Evolutionary conservation across 371 early-diverging fungal species (phyloP), one percentile per base, ranked within the genome.

Genomic region (Basidiobolus meristosporus): DNA sequence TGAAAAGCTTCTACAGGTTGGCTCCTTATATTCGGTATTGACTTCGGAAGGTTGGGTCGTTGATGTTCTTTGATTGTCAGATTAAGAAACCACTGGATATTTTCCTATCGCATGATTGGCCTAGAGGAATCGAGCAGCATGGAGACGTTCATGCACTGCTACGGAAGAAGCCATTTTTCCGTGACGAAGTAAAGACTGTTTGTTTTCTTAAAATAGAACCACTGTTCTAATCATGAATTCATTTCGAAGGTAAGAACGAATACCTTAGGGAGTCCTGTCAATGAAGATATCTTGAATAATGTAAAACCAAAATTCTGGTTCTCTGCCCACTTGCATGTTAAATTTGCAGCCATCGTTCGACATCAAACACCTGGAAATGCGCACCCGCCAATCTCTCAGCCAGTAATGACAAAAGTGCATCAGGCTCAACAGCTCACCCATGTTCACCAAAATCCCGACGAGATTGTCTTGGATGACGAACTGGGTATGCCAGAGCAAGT

Each of bases 81-180:
- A 54, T 74, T 35, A 44, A 50, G 16, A 43, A 69, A 11, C 76
- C 81, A 0, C 32, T 92, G 30, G 93, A 96, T 47, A 65, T 95
- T 7, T 79, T 96, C 38, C 41, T 92, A 1, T 87, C 90, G 4
- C 98, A 98, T 50, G 98, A 98, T 54, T 98, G 98, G 98, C 98
- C 98, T 0, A 59, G 64, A 17, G 73, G 77, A 2, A 81, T 95
- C 19, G 81, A 83, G 36, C 52, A 63, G 16, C 73, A 76, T 55
- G 97, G 97, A 1, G 60, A 95, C 56, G 42, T 66, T 0, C 34
- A 54, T 0, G 29, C 34, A 26, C 61, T 98, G 31, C 44, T 90
- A 16, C 44, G 53, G 1, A 45, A 26, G 3, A 95, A 95, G 45
- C 62, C 62, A 7, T 79, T 60, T 44, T 81, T 96, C 42, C 46